Evolutionary conservation across 768 basidiomycete genomes (phyloP).

Genomic region (Tylopilus vinaceipallidus): DNA sequence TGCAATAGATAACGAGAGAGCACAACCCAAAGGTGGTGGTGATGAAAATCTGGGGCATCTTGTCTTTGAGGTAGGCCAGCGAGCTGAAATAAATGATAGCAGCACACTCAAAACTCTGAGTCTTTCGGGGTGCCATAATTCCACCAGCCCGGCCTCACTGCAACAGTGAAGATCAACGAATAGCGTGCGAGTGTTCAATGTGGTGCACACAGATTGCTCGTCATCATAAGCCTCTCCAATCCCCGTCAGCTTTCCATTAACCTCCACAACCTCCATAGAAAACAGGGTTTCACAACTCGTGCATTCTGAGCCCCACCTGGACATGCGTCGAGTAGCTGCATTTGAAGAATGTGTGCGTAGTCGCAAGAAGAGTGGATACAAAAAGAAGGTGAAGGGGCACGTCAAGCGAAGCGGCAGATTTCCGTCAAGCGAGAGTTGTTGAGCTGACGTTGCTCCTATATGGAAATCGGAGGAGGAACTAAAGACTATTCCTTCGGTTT

Average conservation of each 20-base stretch:
- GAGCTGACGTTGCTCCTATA: slow-evolving; percentile 21
- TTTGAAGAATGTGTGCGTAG: slow-evolving; percentile 39
- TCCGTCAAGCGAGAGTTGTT: slow-evolving; percentile 28
- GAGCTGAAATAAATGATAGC: slow-evolving; percentile 37
- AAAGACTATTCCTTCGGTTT: slow-evolving; percentile 50
- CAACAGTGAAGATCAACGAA: slow-evolving; percentile 47
- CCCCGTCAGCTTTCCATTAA: slow-evolving; percentile 42
- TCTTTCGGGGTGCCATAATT: slow-evolving; percentile 65
- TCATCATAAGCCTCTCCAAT: slow-evolving; percentile 53
- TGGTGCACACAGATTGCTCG: slow-evolving; percentile 34
- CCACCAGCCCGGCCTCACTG: slow-evolving; percentile 58
- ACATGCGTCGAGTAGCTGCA: slow-evolving; percentile 27
- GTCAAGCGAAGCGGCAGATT: slow-evolving; percentile 46
- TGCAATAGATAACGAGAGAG: slow-evolving; percentile 54
- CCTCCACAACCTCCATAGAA: slow-evolving; percentile 57
- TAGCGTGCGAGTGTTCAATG: slow-evolving; percentile 42
- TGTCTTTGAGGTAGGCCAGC: slow-evolving; percentile 9
- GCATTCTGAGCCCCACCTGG: slow-evolving; percentile 34
- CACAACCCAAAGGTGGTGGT: slow-evolving; percentile 53
- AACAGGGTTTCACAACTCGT: slow-evolving; percentile 50
- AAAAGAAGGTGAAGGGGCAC: slow-evolving; percentile 37
- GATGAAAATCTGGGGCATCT: slow-evolving; percentile 27
- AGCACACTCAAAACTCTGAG: slow-evolving; percentile 53
- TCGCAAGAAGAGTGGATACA: slow-evolving; percentile 54
- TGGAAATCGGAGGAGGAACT: slow-evolving; percentile 44